Conservation (phyloP, 1,284 basidiomycete genomes). For the Porogramme epimiltina region DNA sequence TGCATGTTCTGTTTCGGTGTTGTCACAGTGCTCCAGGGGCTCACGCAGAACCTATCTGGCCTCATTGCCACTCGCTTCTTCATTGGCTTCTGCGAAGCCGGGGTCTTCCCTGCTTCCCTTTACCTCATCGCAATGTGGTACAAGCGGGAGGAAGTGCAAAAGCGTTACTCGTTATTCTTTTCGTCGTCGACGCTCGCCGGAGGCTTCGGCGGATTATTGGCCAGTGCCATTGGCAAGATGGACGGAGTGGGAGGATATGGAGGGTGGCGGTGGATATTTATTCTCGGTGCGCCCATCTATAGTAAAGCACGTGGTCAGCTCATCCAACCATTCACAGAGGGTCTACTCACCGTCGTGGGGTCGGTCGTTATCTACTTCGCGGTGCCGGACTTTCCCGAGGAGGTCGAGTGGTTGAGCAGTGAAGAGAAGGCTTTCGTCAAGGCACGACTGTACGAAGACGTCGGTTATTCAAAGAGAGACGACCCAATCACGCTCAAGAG, state of each 20-base stretch:
- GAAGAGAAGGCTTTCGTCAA: slow-evolving; percentile 35
- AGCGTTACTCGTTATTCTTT: slow-evolving; percentile 41
- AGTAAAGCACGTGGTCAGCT: not conserved
- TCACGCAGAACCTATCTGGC: slow-evolving; percentile 36
- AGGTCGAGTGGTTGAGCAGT: slow-evolving; percentile 27
- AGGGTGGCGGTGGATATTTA: slow-evolving; percentile 43
- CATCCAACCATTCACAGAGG: slow-evolving; percentile 29
- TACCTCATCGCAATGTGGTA: slow-evolving; percentile 41
- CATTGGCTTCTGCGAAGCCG: slow-evolving; percentile 36
- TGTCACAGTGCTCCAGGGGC: slow-evolving; percentile 35
- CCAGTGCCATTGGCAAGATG: slow-evolving; percentile 38
- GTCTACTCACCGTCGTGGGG: slow-evolving; percentile 36
- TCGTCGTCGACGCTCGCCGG: slow-evolving; percentile 35
- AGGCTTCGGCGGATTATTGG: slow-evolving; percentile 36
- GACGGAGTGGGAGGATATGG: slow-evolving; percentile 33
- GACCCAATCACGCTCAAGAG: slow-evolving; percentile 24
- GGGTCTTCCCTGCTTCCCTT: slow-evolving; percentile 37
- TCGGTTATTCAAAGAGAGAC: slow-evolving; percentile 27
- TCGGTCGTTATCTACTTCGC: slow-evolving; percentile 28
- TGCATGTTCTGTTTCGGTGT: slow-evolving; percentile 40
- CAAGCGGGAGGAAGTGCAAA: slow-evolving; percentile 38
- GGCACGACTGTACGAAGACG: slow-evolving; percentile 32
- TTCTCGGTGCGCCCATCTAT: slow-evolving; percentile 40
- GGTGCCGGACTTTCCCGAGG: slow-evolving; percentile 35
- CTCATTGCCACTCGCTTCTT: slow-evolving; percentile 41